These are phyloP conservation scores for Urtica urens DNA, from an alignment of 306 rosid genomes.

Conservation along the genomic window DNA sequence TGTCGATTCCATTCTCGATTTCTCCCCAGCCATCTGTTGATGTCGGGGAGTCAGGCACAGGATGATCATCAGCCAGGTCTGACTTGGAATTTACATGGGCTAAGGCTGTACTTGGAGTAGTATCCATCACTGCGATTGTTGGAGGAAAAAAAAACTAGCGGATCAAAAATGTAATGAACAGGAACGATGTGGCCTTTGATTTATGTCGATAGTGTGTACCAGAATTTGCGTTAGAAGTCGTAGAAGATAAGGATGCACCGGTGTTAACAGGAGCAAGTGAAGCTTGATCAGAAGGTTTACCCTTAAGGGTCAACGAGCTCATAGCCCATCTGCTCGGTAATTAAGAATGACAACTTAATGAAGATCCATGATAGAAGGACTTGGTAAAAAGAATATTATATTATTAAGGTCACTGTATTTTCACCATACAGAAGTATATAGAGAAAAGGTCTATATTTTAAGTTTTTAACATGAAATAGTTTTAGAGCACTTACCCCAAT, in stretches of 20 bases:
- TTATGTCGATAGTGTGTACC: constrained; percentile 32
- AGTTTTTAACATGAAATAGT: no score
- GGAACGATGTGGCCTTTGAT: no score
- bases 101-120: constrained; percentile 50
- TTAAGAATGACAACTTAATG: constrained; percentile 8
- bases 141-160: constrained; percentile 6
- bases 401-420: no score
- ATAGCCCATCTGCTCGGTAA: constrained; percentile 80
- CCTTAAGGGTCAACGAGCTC: constrained; percentile 97
- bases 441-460: no score
- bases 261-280: constrained; percentile 55
- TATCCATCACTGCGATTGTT: constrained; percentile 42
- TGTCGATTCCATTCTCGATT: constrained; percentile 68
- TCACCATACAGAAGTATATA: no score
- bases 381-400: not conserved
- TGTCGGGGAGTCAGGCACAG: constrained; percentile 66
- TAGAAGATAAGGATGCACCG: constrained; percentile 30
- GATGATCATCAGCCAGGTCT: constrained; percentile 63
- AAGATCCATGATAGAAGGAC: constrained; percentile 3
- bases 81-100: constrained; percentile 42
- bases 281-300: constrained; percentile 81
- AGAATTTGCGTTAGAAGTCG: constrained; percentile 52
- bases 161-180: no score
- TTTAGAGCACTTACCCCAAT: constrained; percentile 96
- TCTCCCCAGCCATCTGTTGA: constrained; percentile 99